These are phyloP conservation scores for Didymella pomorum DNA, from an alignment of 2,329 filamentous ascomycete species.

Conservation along the genomic window DNA sequence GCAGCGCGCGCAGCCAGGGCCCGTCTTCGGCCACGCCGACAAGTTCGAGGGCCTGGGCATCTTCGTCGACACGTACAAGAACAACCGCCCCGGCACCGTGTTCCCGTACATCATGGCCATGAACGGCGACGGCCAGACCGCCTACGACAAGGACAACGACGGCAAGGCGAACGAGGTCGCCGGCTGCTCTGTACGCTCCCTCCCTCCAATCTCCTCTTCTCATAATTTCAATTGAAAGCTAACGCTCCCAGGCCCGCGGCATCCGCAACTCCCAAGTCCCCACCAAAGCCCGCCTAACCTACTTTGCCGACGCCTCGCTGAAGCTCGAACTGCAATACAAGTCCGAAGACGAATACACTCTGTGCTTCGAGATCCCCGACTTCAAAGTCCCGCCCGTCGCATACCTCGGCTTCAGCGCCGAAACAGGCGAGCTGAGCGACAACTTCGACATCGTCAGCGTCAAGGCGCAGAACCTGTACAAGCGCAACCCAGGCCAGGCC, in stretches of 20 bases:
- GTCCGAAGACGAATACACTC: conserved; percentile 83
- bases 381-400: conserved; percentile 78
- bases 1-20: conserved; percentile 79
- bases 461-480: conserved; percentile 87
- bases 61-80: conserved; percentile 99
- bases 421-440: conserved; percentile 95
- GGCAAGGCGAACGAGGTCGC: conserved; percentile 93
- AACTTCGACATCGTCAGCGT: conserved; percentile 97
- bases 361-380: conserved; percentile 78
- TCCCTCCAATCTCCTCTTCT: too few relatives aligned
- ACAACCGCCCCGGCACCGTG: conserved; percentile 92
- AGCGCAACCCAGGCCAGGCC: conserved; percentile 50
- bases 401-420: conserved; percentile 74
- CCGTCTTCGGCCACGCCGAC: conserved; percentile 88
- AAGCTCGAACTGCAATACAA: conserved; percentile 95
- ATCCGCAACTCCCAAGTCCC: conserved; percentile 77
- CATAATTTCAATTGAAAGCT: too few relatives aligned
- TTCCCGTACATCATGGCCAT: conserved; percentile 99
- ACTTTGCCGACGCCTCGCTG: conserved; percentile 95
- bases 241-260: conserved; percentile 70
- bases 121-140: conserved; percentile 88
- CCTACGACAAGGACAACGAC: conserved; percentile 92
- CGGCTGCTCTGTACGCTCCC: conserved; percentile 76
- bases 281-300: conserved; percentile 87
- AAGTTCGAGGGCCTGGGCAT: conserved; percentile 92